Evolutionary conservation across 768 basidiomycete genomes (phyloP).

Genomic region (Suillus subalutaceus): DNA sequence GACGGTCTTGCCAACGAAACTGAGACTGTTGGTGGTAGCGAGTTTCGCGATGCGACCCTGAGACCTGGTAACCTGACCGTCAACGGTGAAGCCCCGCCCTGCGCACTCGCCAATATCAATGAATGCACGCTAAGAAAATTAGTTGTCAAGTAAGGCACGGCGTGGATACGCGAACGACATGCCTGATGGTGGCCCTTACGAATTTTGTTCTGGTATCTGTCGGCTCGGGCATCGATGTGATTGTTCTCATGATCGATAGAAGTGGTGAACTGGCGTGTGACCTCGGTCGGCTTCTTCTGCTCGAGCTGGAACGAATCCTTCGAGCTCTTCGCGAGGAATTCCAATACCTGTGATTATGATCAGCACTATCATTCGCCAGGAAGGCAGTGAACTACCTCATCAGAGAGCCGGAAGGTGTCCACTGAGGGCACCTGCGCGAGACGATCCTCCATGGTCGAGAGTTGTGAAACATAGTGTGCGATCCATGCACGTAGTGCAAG

Average conservation of each 20-base stretch:
- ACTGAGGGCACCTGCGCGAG: constrained; percentile 26
- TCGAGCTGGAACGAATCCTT: constrained; percentile 29
- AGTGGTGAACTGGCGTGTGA: constrained; percentile 24
- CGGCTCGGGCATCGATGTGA: constrained; percentile 21
- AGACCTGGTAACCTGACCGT: constrained; percentile 22
- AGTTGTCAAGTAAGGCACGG: neutral
- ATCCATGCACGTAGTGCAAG: constrained; percentile 37
- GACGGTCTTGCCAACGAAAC: constrained; percentile 34
- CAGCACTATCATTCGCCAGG: neutral
- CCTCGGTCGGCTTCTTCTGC: constrained; percentile 28
- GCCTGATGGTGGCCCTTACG: constrained; percentile 42
- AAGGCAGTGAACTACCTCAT: constrained; percentile 16
- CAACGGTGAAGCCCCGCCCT: constrained; percentile 26
- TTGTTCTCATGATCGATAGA: constrained; percentile 17
- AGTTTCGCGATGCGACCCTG: constrained; percentile 24
- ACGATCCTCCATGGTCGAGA: constrained; percentile 21
- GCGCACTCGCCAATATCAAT: constrained; percentile 26
- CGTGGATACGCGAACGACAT: constrained; percentile 13
- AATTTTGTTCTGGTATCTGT: constrained; percentile 34
- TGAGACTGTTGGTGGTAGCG: constrained; percentile 18
- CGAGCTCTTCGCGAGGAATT: constrained; percentile 30
- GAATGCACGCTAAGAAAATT: constrained; percentile 16
- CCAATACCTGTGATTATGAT: constrained; percentile 22
- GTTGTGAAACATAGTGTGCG: constrained; percentile 32
- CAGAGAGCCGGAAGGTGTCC: constrained; percentile 27